Evolutionary conservation across 192 early-diverging fungal genomes (phyloP), one percentile per base, ranked within the genome.

Genomic region (Backusella westeae): DNA sequence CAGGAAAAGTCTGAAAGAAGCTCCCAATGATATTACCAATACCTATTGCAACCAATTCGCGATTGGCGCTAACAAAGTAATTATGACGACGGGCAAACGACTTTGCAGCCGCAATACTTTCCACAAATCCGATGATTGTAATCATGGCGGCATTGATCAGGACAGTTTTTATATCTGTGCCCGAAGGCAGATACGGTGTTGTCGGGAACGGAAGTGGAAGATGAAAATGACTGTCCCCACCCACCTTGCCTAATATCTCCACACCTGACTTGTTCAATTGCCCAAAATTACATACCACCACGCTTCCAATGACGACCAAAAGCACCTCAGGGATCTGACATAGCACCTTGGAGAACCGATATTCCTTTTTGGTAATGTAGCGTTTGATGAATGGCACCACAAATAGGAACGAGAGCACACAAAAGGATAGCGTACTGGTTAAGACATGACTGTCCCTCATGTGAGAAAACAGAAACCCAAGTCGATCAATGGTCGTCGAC

Each of bases 51-150:
- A 98, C 96, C 56, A 98, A 85, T 83, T 98, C 97, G 23, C 97
- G 93, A 77, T 98, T 98, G 6, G 96, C 94, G 10, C 93, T 94
- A 38, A 98, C 91, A 17, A 91, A 81, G 78, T 98, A 97, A 84
- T 96, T 93, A 82, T 96, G 92, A 44, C 93, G 89, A 71, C 90
- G 91, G 0, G 96, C 93, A 82, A 97, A 98, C 44, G 94, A 94
- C 77, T 97, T 95, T 10, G 95, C 92, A 17, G 96, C 93, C 32
- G 93, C 95, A 72, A 98, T 92, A 36, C 94, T 93, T 83, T 98
- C 97, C n/a, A 98, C 96, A 80, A 98, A 96, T 4, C 97, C 97
- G 75, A 98, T 95, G 80, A 97, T 91, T 39, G 97, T 91, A 53
- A 97, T 96, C 15, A 97, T 85, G 67, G 96, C 92, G 3, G 94